Evolutionary conservation across 108 stramenopile species (phyloP), one percentile per base, ranked within the genome.

Genomic region (Stephanodiscus triporus): DNA sequence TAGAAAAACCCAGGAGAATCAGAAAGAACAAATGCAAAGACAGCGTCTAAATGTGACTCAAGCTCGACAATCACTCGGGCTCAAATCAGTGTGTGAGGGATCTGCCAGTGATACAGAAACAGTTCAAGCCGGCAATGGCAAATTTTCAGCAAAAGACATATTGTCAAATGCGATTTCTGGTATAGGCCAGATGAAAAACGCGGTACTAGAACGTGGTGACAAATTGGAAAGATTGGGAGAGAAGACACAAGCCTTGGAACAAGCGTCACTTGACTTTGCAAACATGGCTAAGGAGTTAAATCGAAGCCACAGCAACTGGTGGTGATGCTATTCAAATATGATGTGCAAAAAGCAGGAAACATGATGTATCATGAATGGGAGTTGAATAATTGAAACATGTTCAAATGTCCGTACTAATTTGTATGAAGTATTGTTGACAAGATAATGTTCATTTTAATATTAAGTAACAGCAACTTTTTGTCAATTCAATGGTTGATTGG

Each of bases 191-290:
- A 86, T 91, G 6, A 78, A 85, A 50, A 78, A 92, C 67, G 87
- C 88, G 47, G 76, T 92, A 36, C 70, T 83, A 42, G 84, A 95
- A 77, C 87, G 94, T 1, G 91, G 94, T 9, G 86, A 84, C 19
- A 90, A 88, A 54, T 78, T 95, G 14, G 73, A 84, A 63, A 78
- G 82, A 22, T 68, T 95, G 48, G 84, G 73, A 17, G 91, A 95
- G 20, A 95, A 95, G 49, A 84, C 86, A n/a, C 89, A 84, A 36
- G 78, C 83, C 14, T 66, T 95, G 57, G 86, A 85, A 40, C 80
- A 85, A 42, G 90, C 94, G 7, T 80, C 84, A 38, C 64, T 85
- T 63, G 91, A 92, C 64, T 95, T 95, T 73, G 91, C 91, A n/a
- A 78, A 83, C 10, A 86, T 95, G 86, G 94, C 91, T 8, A 92